Conservation (phyloP, 2,329 filamentous ascomycete species). For the Aureobasidium zeae region DNA sequence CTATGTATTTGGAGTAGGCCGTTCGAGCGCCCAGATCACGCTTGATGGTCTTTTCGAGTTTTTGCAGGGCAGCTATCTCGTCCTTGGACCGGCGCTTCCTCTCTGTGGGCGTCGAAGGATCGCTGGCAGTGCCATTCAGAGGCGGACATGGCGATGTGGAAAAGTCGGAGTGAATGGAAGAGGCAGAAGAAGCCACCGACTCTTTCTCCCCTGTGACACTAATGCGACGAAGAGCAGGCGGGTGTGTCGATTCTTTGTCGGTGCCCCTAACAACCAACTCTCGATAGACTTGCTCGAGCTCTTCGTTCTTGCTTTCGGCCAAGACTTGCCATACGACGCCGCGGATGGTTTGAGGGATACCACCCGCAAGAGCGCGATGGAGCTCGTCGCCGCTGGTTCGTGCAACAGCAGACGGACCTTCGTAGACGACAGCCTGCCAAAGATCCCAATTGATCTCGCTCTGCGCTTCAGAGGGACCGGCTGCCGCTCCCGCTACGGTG, state of each 20-base stretch:
- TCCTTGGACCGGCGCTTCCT: constrained; percentile 72
- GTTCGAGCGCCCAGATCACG: constrained; percentile 86
- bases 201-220: constrained; percentile 56
- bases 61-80: constrained; percentile 62
- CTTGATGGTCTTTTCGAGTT: constrained; percentile 84
- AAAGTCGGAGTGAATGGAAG: constrained; percentile 70
- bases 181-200: constrained; percentile 65
- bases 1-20: constrained; percentile 92
- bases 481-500: constrained; percentile 71
- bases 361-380: constrained; percentile 80
- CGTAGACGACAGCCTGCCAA: constrained; percentile 93
- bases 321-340: constrained; percentile 99
- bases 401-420: constrained; percentile 80
- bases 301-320: constrained; percentile 87
- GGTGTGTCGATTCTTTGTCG: constrained; percentile 54
- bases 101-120: constrained; percentile 44
- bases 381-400: constrained; percentile 82
- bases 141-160: constrained; percentile 39
- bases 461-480: constrained; percentile 63
- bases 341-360: constrained; percentile 87
- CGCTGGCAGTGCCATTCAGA: constrained; percentile 1
- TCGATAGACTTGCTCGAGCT: constrained; percentile 76
- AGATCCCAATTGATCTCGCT: constrained; percentile 93
- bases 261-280: constrained; percentile 73
- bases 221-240: constrained; percentile 16